A percentile compares a stretch with the other conserved stretches of the same genome.
These are phyloP conservation scores for Trichoderma atrobrunneum DNA, from an alignment of 2,329 filamentous ascomycete genomes.

Conservation along the genomic window DNA sequence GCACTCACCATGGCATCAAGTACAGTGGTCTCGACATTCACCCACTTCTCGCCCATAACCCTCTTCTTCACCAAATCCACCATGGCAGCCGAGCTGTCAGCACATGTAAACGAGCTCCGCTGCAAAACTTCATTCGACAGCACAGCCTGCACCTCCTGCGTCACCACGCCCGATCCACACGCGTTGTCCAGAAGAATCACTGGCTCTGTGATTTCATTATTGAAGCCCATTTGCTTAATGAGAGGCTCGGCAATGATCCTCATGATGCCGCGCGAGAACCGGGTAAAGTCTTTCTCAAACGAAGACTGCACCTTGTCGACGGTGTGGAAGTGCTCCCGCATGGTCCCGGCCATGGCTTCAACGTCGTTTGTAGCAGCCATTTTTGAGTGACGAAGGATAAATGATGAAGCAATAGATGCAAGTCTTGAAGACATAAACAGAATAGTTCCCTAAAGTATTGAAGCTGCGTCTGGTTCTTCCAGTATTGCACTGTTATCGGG, in stretches of 20 bases:
- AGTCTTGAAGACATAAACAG: not conserved
- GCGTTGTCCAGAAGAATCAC: conserved; percentile 50
- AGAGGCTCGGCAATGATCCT: conserved; percentile 24
- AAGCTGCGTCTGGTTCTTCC: not conserved
- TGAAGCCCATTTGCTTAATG: conserved; percentile 28
- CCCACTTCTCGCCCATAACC: conserved; percentile 43
- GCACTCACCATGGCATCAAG: conserved; percentile 46
- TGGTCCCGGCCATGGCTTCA: conserved; percentile 4
- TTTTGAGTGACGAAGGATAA: not conserved
- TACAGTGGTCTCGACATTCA: conserved; percentile 41
- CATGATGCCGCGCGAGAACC: conserved; percentile 23
- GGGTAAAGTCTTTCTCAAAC: conserved; percentile 16
- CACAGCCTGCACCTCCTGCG: conserved; percentile 41
- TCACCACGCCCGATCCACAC: conserved; percentile 52
- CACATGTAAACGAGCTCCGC: conserved; percentile 47
- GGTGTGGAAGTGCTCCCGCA: conserved; percentile 18
- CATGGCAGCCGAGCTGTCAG: conserved; percentile 45
- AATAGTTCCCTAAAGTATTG: not conserved
- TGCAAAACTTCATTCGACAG: conserved; percentile 39
- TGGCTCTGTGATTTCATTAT: conserved; percentile 25
- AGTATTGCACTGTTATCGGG: not conserved
- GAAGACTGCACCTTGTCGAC: not conserved
- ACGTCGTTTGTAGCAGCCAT: conserved; percentile 13
- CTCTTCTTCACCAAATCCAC: conserved; percentile 41
- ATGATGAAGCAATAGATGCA: not conserved